Base-by-base conservation (phyloP, 2,329 filamentous ascomycete species). In the Ophiognomonia clavigignenti-juglandacearum region DNA sequence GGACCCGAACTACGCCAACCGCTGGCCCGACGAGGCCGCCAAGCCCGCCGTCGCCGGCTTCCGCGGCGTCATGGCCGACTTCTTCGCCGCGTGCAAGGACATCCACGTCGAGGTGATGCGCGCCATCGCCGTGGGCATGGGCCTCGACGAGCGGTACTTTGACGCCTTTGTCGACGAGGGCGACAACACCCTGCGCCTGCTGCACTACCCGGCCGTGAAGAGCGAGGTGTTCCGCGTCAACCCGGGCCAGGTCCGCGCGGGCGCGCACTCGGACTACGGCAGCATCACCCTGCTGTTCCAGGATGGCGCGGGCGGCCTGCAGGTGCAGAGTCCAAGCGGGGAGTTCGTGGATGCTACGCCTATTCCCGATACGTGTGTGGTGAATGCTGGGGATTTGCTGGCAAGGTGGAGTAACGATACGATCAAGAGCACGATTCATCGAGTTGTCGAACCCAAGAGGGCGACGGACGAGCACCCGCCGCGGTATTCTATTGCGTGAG, bases 341-440 rank as follows among this genome's bases (percentile, higher is more conserved):
- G 80, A 75, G 0, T 96, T 91, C 59, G 82, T 96, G 32, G 81
- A 96, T 59, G 91, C 88, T 1, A 88, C 80, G 6, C 90, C 91
- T 0, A 92, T 95, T 50, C 73, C 82, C 29, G 83, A 82, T 45
- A 90, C 88, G 0, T 85, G 93, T 34, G 88, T 96, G 10, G 79
- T 96, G 54, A 96, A 96, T 59, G 90, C 90, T 0, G 91, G 90
- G 1, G 91, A 96, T 61, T 63, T 96, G 56, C 71, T 96, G 41
- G 85, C 88, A 1, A 75, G 90, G 43, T 96, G 90, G 91, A 88
- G 86, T 54, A 96, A 96, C 60, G 88, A 95, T 59, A 86, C 80
- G 4, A 95, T 96, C 68, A 90, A 86, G 69, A 92, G 86, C 61
- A 96, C 91, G 4, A 80, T 90, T 51, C 91, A 96, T 65, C 82